Conservation (phyloP, 164 flowering plant species). For the Malania oleifera region DNA sequence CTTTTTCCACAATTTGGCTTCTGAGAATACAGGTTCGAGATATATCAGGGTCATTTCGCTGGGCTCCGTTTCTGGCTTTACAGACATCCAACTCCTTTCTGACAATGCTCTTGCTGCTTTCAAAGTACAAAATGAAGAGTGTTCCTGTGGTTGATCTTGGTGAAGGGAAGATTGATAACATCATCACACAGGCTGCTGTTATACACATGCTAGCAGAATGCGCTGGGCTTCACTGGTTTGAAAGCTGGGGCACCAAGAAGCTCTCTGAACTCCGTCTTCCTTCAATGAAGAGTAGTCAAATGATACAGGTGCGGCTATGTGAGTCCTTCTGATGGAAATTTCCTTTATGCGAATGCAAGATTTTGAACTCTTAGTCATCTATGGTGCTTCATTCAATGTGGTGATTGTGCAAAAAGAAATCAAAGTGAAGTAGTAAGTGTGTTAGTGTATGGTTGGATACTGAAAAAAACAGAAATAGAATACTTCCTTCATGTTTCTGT, state of each 20-base stretch:
- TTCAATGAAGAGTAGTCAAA: conserved; percentile 39
- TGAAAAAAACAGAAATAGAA: too few species aligned
- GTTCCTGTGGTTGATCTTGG: conserved; percentile 88
- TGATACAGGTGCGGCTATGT: conserved; percentile 66
- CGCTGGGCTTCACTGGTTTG: conserved; percentile 93
- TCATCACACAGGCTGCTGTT: conserved; percentile 86
- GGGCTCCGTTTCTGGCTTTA: conserved; percentile 99
- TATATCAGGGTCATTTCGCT: conserved; percentile 89
- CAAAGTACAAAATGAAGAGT: conserved; percentile 98
- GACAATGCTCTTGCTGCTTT: conserved; percentile 87
- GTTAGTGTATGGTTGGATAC: too few species aligned
- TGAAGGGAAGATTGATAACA: conserved; percentile 64
- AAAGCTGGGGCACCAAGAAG: conserved; percentile 80
- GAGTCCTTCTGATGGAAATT: not conserved
- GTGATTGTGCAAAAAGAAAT: too few species aligned
- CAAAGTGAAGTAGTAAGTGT: too few species aligned
- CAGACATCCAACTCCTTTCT: conserved; percentile 74
- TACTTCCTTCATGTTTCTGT: too few species aligned
- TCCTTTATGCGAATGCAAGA: not conserved
- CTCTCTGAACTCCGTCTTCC: conserved; percentile 86
- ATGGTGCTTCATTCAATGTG: too few species aligned
- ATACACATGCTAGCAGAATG: conserved; percentile 97
- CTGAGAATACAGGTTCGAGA: conserved; percentile 61
- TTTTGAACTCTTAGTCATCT: too few species aligned
- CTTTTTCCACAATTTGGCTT: not conserved